Evolutionary conservation across 139 green algal genomes (phyloP), one percentile per base, ranked within the genome.

Genomic region (Trebouxia sp.): DNA sequence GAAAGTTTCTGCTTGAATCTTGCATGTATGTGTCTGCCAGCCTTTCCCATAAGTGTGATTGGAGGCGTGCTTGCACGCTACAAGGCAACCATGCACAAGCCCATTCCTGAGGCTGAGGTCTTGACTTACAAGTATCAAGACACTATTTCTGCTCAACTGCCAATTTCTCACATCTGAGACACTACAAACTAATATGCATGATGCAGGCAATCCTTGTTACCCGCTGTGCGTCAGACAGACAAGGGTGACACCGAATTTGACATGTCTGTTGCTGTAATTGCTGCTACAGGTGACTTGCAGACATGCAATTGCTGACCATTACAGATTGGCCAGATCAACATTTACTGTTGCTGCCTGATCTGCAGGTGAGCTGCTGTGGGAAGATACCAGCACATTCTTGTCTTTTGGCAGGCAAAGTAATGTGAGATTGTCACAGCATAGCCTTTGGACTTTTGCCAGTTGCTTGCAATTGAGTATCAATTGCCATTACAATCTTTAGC

Each of bases 211-310:
- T 8, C 30, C 0, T 41, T 82, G 42, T n/a, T 50, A 24, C 77
- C 77, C 20, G 3, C 37, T 28, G 26, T 82, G 58, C 56, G 77
- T 7, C 62, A 72, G n/a, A 82, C 77, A 4, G 42, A 2, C 26
- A 82, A 62, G 1, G 77, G 77, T 14, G 41, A 76, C 4, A 47
- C 42, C 15, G 77, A 82, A 35, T 82, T 75, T 76, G 77, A 82
- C 39, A 75, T 82, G 76, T 72, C 62, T 26, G 62, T 72, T 5
- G 28, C 62, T 45, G 32, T 72, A 42, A 11, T 43, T 26, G 26
- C 62, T 28, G 62, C 62, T 43, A 42, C 62, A 45, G 62, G 62
- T 72, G 35, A 72, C n/a, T n/a, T n/a, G n/a, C n/a, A n/a, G n/a
- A n/a, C n/a, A n/a, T n/a, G n/a, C n/a, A n/a, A n/a, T n/a, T n/a